Conservation (phyloP, 2,329 filamentous ascomycete species). For the Fusarium euwallaceae region DNA sequence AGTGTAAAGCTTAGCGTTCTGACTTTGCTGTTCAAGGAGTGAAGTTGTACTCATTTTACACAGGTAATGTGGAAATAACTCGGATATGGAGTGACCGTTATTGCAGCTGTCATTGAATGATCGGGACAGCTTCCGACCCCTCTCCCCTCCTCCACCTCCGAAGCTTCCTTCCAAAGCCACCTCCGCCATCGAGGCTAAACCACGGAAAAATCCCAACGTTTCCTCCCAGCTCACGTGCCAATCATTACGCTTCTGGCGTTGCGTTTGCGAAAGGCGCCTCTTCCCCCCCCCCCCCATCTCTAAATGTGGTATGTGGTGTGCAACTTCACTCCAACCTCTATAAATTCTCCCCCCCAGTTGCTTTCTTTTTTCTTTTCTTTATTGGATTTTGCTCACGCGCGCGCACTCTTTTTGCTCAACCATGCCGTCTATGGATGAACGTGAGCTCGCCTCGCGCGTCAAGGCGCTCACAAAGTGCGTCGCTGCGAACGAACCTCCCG, state of each 20-base stretch:
- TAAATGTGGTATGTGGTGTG: slow-evolving; percentile 30
- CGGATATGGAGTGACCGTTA: background rate
- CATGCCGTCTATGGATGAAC: slow-evolving; percentile 75
- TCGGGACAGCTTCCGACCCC: slow-evolving; percentile 4
- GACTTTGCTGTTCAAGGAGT: background rate
- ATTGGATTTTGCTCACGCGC: background rate
- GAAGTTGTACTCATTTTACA: background rate
- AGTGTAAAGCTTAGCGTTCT: background rate
- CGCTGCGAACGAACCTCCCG: slow-evolving; percentile 78
- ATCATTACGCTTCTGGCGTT: slow-evolving; percentile 18
- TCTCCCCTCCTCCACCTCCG: background rate
- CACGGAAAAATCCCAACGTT: slow-evolving; percentile 12
- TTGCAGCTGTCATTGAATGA: slow-evolving; percentile 16
- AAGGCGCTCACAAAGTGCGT: slow-evolving; percentile 86
- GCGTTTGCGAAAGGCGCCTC: slow-evolving; percentile 23
- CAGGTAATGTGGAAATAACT: slow-evolving; percentile 1
- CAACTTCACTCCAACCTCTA: slow-evolving; percentile 21
- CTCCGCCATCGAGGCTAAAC: slow-evolving; percentile 29
- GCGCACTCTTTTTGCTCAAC: background rate
- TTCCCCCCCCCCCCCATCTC: background rate
- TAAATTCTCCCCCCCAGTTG: background rate
- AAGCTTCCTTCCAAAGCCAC: slow-evolving; percentile 1
- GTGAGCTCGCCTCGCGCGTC: slow-evolving; percentile 82
- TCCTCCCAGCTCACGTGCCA: slow-evolving; percentile 33
- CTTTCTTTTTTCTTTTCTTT: slow-evolving; percentile 8